Conservation (phyloP, 768 basidiomycete genomes). For the Phaeolepiota aurea region DNA sequence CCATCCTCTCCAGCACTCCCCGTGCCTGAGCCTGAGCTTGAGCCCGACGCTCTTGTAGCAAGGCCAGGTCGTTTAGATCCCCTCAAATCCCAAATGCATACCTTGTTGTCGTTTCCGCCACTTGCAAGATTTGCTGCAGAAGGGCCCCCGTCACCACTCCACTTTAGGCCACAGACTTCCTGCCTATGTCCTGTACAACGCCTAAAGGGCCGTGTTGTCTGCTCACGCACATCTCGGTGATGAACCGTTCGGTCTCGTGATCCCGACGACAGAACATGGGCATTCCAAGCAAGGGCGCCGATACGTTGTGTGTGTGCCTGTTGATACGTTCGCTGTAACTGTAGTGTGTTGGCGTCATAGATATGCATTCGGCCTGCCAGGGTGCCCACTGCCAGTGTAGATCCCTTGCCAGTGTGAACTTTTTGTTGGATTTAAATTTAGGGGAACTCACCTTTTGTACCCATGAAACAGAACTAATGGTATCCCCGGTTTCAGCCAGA, state of each 20-base stretch:
- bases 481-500: constrained; percentile 55
- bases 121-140: constrained; percentile 64
- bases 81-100: constrained; percentile 92
- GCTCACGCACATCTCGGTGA: constrained; percentile 86
- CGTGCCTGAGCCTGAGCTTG: constrained; percentile 14
- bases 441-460: constrained; percentile 52
- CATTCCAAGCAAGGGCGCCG: constrained; percentile 92
- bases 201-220: constrained; percentile 55
- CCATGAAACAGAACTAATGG: constrained; percentile 87
- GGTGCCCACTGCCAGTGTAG: constrained; percentile 89
- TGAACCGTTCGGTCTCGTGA: constrained; percentile 87
- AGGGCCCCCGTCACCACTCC: constrained; percentile 54
- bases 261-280: constrained; percentile 79
- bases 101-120: constrained; percentile 98
- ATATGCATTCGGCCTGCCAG: constrained; percentile 85
- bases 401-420: constrained; percentile 42
- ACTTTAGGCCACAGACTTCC: constrained; percentile 93
- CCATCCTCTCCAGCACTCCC: constrained; percentile 19
- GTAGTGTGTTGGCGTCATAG: constrained; percentile 79
- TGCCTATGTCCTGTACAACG: constrained; percentile 74
- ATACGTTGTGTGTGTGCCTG: constrained; percentile 85
- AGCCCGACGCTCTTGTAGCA: constrained; percentile 12
- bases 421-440: not conserved
- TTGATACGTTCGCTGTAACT: constrained; percentile 72
- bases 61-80: constrained; percentile 42